Conservation (phyloP, 2,329 filamentous ascomycete genomes). For the Tothia fuscella region DNA sequence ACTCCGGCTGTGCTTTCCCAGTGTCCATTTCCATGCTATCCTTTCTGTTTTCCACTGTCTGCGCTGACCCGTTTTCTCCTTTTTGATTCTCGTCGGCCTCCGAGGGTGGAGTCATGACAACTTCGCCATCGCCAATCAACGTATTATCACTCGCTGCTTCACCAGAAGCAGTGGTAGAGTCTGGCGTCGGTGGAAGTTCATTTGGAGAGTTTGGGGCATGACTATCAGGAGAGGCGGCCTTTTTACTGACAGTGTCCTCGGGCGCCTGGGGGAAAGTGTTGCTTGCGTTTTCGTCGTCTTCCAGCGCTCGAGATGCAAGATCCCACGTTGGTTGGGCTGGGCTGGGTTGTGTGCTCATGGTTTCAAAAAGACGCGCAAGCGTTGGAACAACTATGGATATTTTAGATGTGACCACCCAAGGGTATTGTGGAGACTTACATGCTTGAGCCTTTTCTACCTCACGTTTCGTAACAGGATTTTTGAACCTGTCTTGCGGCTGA, state of each 20-base stretch:
- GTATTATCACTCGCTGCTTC: conserved; percentile 4
- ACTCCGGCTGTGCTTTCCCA: conserved; percentile 20
- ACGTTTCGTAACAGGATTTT: background rate
- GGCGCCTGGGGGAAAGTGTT: background rate
- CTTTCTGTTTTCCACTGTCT: background rate
- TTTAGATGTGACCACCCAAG: conserved; percentile 33
- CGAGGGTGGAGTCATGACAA: conserved; percentile 1
- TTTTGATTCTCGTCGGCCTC: conserved; percentile 5
- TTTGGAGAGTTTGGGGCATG: background rate
- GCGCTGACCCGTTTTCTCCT: background rate
- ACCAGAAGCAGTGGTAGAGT: background rate
- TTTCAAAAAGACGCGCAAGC: conserved; percentile 56
- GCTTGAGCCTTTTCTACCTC: background rate
- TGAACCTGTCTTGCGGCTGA: conserved; percentile 2
- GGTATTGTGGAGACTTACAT: background rate
- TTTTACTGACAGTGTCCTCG: background rate
- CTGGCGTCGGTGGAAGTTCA: background rate
- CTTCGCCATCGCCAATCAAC: conserved; percentile 7
- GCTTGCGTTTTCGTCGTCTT: background rate
- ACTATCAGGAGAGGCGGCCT: background rate
- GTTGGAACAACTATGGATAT: conserved; percentile 58
- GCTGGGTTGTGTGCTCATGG: conserved; percentile 52
- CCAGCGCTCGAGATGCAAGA: conserved; percentile 59
- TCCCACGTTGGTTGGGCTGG: conserved; percentile 46
- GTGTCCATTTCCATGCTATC: conserved; percentile 5